Percentiles rank a stretch among this genome's conserved stretches.
These are phyloP conservation scores for Macrocybe sp. DNA, from an alignment of 1,284 basidiomycete species.

Conservation along the genomic window DNA sequence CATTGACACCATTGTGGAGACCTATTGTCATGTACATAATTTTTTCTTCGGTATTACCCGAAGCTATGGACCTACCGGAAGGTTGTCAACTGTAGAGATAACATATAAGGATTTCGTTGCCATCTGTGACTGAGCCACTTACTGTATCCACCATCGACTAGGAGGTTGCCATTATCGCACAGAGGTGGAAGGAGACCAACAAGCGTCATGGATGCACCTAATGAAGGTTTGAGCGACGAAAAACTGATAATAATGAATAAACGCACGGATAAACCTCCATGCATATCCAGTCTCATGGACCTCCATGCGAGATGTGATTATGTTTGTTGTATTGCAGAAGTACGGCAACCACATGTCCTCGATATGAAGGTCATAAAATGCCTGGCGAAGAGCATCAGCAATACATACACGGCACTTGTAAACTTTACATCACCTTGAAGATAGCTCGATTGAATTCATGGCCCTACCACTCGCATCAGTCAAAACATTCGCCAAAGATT, in stretches of 20 bases:
- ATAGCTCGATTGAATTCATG: constrained; percentile 88
- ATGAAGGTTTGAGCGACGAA: constrained; percentile 5
- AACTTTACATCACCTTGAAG: constrained; percentile 55
- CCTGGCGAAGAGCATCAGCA: constrained; percentile 30
- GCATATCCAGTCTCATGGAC: constrained; percentile 96
- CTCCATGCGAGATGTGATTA: constrained; percentile 95
- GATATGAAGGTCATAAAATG: constrained; percentile 93
- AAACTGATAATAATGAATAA: not conserved
- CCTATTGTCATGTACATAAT: constrained; percentile 39
- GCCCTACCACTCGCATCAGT: constrained; percentile 41
- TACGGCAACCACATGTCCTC: constrained; percentile 99
- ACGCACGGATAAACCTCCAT: constrained; percentile 81
- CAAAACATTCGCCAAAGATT: constrained; percentile 6
- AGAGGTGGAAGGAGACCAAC: constrained; percentile 93
- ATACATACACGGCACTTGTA: constrained; percentile 3
- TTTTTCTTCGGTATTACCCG: not conserved
- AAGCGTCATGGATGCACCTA: constrained; percentile 95
- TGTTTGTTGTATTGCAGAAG: constrained; percentile 99
- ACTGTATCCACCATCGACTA: constrained; percentile 96
- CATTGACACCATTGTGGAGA: constrained; percentile 88
- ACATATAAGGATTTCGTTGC: too few relatives aligned
- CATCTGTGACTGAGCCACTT: constrained; percentile 24
- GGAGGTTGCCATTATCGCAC: constrained; percentile 90
- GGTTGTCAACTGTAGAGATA: constrained; percentile 70
- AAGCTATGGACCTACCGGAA: constrained; percentile 55